Evolutionary conservation across 129 eudicot genomes (phyloP).

Genomic region (Saposhnikovia divaricata): DNA sequence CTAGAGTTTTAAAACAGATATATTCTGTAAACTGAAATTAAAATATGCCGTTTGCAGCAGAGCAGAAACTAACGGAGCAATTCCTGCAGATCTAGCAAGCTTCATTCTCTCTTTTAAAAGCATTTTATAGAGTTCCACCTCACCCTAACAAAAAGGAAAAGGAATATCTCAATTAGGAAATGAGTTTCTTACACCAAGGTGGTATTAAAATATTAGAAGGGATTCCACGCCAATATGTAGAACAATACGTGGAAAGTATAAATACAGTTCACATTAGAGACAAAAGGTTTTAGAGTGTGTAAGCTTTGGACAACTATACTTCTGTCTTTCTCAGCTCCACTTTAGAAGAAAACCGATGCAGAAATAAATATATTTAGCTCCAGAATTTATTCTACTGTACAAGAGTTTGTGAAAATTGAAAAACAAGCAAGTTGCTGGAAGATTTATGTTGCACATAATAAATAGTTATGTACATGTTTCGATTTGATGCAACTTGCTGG

Average conservation of each 20-base stretch:
- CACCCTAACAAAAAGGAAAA: conserved; percentile 35
- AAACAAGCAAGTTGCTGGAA: not conserved
- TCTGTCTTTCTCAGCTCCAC: not conserved
- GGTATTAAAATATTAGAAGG: not conserved
- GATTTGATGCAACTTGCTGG: not conserved
- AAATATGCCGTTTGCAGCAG: too few relatives aligned
- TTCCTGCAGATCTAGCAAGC: conserved; percentile 79
- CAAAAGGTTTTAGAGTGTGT: conserved; percentile 2
- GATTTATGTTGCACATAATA: not conserved
- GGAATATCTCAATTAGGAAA: conserved; percentile 3
- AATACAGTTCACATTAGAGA: not conserved
- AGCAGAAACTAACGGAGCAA: conserved; percentile 76
- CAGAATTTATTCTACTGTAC: not conserved
- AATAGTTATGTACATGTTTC: not conserved
- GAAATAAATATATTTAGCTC: not conserved
- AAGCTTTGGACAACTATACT: not conserved
- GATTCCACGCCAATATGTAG: not conserved
- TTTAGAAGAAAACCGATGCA: not conserved
- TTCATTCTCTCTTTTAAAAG: conserved; percentile 77
- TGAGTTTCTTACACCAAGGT: conserved; percentile 10
- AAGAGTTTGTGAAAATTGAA: not conserved
- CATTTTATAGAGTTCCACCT: conserved; percentile 60
- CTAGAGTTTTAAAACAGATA: not conserved
- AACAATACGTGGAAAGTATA: not conserved
- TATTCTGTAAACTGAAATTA: not conserved